These are phyloP conservation scores for Tylopilus cervinicoccineus DNA, from an alignment of 768 basidiomycete species.

Conservation along the genomic window DNA sequence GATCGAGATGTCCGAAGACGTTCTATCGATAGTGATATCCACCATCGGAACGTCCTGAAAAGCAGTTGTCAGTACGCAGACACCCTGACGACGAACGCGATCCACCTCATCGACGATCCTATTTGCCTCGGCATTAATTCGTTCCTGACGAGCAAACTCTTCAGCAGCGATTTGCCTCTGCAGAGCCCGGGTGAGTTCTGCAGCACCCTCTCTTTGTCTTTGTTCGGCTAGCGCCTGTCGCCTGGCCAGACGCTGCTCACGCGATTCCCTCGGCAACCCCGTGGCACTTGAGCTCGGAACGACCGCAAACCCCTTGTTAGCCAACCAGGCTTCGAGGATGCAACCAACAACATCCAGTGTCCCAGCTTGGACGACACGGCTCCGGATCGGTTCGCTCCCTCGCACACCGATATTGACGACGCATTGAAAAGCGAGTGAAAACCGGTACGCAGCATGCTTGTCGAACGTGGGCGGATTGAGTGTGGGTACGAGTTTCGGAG, in stretches of 20 bases:
- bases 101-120: conserved; percentile 24
- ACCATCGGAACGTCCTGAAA: conserved; percentile 34
- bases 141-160: conserved; percentile 20
- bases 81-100: neutral
- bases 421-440: conserved; percentile 93
- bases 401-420: conserved; percentile 96
- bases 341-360: conserved; percentile 92
- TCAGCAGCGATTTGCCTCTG: conserved; percentile 46
- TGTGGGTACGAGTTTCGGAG: conserved; percentile 52
- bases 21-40: conserved; percentile 20
- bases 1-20: conserved; percentile 21
- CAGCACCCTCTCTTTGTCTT: conserved; percentile 53
- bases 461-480: conserved; percentile 70
- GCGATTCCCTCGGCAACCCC: conserved; percentile 67
- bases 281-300: conserved; percentile 76
- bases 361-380: conserved; percentile 91
- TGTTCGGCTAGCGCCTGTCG: conserved; percentile 52
- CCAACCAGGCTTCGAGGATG: conserved; percentile 90
- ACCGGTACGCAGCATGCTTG: conserved; percentile 83
- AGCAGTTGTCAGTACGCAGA: conserved; percentile 7
- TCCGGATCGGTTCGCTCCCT: conserved; percentile 88
- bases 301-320: conserved; percentile 82
- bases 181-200: conserved; percentile 53
- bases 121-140: conserved; percentile 3
- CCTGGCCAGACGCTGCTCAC: conserved; percentile 67